phyloP scores from a whole-genome alignment of 148 eudicot genomes.

The Nepenthes mirabilis region DNA sequence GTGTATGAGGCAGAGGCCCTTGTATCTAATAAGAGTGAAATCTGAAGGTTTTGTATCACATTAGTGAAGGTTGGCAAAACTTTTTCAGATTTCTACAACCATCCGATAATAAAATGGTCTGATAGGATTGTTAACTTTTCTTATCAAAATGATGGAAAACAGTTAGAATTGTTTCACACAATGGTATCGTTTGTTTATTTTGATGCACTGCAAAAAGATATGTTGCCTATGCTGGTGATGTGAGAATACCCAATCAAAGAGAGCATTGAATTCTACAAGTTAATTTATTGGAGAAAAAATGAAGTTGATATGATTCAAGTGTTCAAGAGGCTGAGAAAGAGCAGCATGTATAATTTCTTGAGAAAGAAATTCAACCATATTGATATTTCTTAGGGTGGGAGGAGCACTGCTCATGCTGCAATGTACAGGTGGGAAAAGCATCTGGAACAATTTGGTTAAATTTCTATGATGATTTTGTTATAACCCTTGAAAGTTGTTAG shows the following conservation, averaged over 20 bases:
- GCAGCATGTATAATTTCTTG: conserved; percentile 31
- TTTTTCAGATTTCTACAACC: conserved; percentile 34
- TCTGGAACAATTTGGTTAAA: conserved; percentile 23
- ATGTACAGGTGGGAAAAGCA: conserved; percentile 41
- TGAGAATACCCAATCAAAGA: conserved; percentile 50
- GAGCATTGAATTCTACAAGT: conserved; percentile 38
- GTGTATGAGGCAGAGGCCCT: conserved; percentile 52
- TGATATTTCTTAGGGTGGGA: conserved; percentile 51
- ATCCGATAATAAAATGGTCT: conserved; percentile 61
- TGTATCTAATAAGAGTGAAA: conserved; percentile 41
- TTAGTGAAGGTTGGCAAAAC: conserved; percentile 33
- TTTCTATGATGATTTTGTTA: background rate
- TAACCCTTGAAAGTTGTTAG: background rate
- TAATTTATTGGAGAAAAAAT: conserved; percentile 42
- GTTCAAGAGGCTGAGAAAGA: conserved; percentile 30
- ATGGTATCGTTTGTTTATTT: background rate
- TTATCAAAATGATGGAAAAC: background rate
- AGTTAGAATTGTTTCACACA: background rate
- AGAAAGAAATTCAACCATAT: conserved; percentile 43
- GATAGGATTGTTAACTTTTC: background rate
- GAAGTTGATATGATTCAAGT: conserved; percentile 38
- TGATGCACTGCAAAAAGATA: conserved; percentile 43
- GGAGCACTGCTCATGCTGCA: conserved; percentile 31
- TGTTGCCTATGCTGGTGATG: conserved; percentile 36
- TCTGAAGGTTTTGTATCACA: conserved; percentile 29